Conservation (phyloP, 345 rosid species). For the Nephelium lappaceum region DNA sequence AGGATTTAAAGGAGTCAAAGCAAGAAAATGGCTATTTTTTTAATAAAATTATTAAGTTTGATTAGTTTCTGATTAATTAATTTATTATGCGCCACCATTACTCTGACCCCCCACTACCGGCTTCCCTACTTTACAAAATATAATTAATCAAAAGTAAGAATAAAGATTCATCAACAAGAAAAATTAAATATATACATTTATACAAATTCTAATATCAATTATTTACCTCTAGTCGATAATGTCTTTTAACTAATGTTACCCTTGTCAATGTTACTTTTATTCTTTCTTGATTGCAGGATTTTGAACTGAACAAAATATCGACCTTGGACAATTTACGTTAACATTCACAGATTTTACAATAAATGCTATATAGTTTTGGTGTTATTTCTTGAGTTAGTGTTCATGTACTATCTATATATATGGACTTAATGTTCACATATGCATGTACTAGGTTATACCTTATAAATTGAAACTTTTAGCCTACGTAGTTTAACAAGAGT, state of each 20-base stretch:
- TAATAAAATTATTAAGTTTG: constrained; percentile 1
- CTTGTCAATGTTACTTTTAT: no score
- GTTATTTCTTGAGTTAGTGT: no score
- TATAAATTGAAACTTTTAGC: no score
- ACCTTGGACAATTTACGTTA: not conserved
- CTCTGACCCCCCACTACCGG: not conserved
- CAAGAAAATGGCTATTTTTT: not conserved
- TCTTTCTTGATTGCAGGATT: no score
- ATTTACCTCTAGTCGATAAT: no score
- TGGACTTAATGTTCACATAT: not conserved
- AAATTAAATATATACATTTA: not conserved
- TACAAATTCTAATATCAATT: no score
- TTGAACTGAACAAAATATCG: not conserved
- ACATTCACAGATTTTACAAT: not conserved
- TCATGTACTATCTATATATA: no score
- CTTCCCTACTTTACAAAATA: not conserved
- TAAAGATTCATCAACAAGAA: not conserved
- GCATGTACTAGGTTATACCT: not conserved
- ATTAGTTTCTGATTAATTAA: not conserved
- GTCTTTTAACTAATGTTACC: no score
- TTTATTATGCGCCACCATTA: constrained; percentile 32
- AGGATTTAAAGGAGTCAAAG: constrained; percentile 13
- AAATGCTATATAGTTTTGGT: no score
- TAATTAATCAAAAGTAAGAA: not conserved
- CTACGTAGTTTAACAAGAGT: not conserved